Evolutionary conservation across 768 basidiomycete genomes (phyloP).

Genomic region (Collybiopsis luxurians): DNA sequence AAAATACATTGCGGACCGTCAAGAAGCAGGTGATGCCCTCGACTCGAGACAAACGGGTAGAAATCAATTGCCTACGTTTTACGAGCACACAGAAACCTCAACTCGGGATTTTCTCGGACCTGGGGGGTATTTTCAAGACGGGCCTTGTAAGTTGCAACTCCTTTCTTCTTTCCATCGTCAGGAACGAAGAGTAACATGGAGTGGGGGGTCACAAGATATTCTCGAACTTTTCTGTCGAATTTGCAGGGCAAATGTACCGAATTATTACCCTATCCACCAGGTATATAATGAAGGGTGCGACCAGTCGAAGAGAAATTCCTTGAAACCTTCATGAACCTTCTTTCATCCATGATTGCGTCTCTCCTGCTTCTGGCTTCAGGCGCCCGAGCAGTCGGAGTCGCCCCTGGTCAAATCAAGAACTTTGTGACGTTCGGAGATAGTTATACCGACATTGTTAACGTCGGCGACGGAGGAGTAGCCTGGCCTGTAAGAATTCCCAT

Average conservation of each 20-base stretch:
- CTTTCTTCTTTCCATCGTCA: too few relatives aligned
- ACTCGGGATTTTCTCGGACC: background rate
- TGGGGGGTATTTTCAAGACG: too few relatives aligned
- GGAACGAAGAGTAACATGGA: too few relatives aligned
- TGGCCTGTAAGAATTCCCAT: slow-evolving; percentile 44
- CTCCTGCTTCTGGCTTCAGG: background rate
- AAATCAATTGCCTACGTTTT: too few relatives aligned
- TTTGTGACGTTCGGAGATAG: slow-evolving; percentile 70
- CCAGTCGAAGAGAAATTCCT: background rate
- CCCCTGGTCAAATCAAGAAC: slow-evolving; percentile 51
- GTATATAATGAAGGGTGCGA: background rate
- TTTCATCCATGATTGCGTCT: background rate
- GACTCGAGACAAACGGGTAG: too few relatives aligned
- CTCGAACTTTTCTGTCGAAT: background rate
- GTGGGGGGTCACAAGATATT: background rate
- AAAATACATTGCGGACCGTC: too few relatives aligned
- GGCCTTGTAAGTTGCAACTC: too few relatives aligned
- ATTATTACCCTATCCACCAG: background rate
- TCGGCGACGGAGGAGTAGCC: slow-evolving; percentile 42
- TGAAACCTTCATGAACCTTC: background rate
- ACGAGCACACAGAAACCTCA: background rate
- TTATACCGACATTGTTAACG: slow-evolving; percentile 49
- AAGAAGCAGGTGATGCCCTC: too few relatives aligned
- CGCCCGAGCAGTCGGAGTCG: slow-evolving; percentile 20
- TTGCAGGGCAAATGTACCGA: background rate